phyloP scores from a whole-genome alignment of 148 eudicot genomes.

The Rhododendron simsii region DNA sequence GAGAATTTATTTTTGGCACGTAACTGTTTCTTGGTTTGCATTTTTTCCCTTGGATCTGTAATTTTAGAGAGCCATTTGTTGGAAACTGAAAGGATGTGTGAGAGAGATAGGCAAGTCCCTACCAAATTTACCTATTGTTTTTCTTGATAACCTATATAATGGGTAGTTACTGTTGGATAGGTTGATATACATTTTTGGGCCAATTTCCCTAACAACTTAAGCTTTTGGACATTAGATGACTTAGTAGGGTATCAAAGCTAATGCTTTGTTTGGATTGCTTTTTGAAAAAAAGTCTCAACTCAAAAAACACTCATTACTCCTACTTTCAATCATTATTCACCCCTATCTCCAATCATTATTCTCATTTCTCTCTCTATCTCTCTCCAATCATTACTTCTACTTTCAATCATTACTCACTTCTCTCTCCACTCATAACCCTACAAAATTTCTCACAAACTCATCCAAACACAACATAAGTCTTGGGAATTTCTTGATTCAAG shows the following conservation, averaged over 20 bases:
- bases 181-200: background rate
- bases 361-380: too few relatives aligned
- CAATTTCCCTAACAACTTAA: background rate
- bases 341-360: too few relatives aligned
- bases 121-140: background rate
- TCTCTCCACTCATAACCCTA: too few relatives aligned
- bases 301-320: too few relatives aligned
- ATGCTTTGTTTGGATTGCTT: too few relatives aligned
- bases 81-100: background rate
- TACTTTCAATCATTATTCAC: too few relatives aligned
- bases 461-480: background rate
- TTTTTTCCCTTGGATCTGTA: background rate
- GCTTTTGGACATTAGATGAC: background rate
- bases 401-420: too few relatives aligned
- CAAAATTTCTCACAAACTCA: too few relatives aligned
- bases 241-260: background rate
- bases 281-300: too few relatives aligned
- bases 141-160: background rate
- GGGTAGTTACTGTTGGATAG: background rate
- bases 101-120: background rate
- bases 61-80: background rate
- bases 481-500: background rate
- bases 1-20: background rate
- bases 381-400: too few relatives aligned
- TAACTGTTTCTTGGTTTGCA: background rate